phyloP scores from a whole-genome alignment of 2,329 filamentous ascomycete genomes.

The Niveomyces coronatus region DNA sequence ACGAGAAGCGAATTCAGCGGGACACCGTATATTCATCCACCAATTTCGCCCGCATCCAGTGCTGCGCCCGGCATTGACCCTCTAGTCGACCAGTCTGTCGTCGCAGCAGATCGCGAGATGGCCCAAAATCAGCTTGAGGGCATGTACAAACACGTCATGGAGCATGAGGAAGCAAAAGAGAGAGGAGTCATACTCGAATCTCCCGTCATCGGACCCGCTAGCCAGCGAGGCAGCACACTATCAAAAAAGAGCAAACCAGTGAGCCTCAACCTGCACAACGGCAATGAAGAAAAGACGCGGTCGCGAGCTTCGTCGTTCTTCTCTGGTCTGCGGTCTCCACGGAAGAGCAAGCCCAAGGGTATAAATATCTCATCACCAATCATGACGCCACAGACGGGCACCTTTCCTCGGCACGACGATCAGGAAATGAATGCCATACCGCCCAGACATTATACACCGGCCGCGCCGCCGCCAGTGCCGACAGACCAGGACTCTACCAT shows the following conservation, averaged over 20 bases:
- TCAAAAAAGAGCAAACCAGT: constrained; percentile 40
- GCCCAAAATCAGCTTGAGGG: constrained; percentile 78
- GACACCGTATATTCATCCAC: constrained; percentile 13
- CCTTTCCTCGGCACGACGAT: constrained; percentile 43
- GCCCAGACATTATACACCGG: constrained; percentile 47
- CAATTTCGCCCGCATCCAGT: constrained; percentile 32
- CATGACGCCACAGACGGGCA: constrained; percentile 51
- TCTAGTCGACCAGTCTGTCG: constrained; percentile 66
- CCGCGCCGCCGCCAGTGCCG: constrained; percentile 47
- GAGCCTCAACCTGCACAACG: constrained; percentile 35
- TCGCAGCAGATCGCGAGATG: constrained; percentile 63
- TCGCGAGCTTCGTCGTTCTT: constrained; percentile 50
- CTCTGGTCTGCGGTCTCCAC: constrained; percentile 51
- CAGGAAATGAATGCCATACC: constrained; percentile 49
- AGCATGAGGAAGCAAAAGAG: constrained; percentile 64
- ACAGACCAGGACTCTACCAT: constrained; percentile 31
- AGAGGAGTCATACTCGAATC: constrained; percentile 39
- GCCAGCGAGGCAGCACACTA: constrained; percentile 19
- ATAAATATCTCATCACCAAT: constrained; percentile 55
- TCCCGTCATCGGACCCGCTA: constrained; percentile 21
- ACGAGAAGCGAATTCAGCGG: constrained; percentile 23
- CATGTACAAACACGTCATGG: constrained; percentile 86
- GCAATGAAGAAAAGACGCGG: constrained; percentile 38
- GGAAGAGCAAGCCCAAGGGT: constrained; percentile 39
- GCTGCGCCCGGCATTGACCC: constrained; percentile 52